Percentiles rank a stretch among this genome's conserved stretches.
Conservation (phyloP, 257 asterid species). For the Solanum sejunctum region DNA sequence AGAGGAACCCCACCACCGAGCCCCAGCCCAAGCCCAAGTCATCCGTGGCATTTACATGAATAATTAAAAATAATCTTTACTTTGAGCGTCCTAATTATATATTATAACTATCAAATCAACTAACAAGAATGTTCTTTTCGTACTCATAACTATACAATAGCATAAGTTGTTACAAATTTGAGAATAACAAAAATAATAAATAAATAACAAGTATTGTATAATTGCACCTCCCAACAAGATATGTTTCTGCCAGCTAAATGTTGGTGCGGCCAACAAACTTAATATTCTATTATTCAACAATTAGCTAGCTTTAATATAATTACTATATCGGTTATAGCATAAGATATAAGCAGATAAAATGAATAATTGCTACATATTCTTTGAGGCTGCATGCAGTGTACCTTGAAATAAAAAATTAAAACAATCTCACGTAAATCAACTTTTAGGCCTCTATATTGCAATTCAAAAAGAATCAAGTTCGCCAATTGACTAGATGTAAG, state of each 20-base stretch:
- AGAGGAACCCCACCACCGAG: background rate
- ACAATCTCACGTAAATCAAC: background rate
- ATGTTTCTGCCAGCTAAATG: constrained; percentile 1
- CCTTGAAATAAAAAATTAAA: background rate
- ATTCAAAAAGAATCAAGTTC: background rate
- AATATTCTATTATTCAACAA: background rate
- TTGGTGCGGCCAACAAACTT: background rate
- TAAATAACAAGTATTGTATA: background rate
- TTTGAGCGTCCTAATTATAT: background rate
- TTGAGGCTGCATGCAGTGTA: constrained; percentile 3
- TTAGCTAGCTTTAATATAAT: background rate
- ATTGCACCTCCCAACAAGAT: background rate
- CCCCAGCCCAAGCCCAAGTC: too few relatives aligned
- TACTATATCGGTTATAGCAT: background rate
- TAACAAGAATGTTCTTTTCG: background rate
- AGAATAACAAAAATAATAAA: background rate
- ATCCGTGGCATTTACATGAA: background rate
- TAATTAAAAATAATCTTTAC: background rate
- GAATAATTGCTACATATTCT: background rate
- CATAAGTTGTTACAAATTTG: background rate
- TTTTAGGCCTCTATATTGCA: background rate
- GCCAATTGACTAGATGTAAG: background rate
- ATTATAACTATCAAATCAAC: background rate
- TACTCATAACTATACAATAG: background rate
- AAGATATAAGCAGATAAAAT: background rate